Base-by-base conservation (phyloP, 176 grass and related monocot species). In the Echinochloa phyllopogon region DNA sequence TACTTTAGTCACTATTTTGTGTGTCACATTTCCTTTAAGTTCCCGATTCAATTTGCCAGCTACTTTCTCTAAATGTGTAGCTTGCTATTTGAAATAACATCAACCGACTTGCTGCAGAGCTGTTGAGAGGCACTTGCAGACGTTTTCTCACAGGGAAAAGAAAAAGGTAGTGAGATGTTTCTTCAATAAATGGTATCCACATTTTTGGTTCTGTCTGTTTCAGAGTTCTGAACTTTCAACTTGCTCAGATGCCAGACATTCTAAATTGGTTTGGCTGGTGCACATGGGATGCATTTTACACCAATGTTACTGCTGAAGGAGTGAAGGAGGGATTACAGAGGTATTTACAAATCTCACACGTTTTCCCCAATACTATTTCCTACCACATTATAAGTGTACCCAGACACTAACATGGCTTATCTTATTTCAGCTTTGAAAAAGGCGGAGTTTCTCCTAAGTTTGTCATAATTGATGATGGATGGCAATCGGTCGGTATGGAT, bases 211-310 rank as follows among this genome's bases (percentile, higher is more conserved):
- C 55, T 68, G 74, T 18, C 52, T 15, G 37, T 85, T 76, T 52
- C 59, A 75, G 72, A 57, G 38, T 41, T 29, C 78, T 62, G 81
- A 71, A 87, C 27, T 43, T 51, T 10, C 49, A 79, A 11, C 51
- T 74, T 79, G 36, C 65, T 86, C 85, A 94, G 94, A 90, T 92
- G 85, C 94, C 92, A 56, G 89, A 90, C 57, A 92, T 92, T 80
- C 77, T 97, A 37, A 94, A 92, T 80, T 94, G 92, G 92, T 97
- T 97, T 94, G 94, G 94, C 6, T 97, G 94, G 94, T 97, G 94
- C 64, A 97, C 94, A 82, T 97, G 94, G 94, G 94, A 97, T 85
- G 94, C 94, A 2, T 97, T 97, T 48, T 97, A 97, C 74, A 97
- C 89, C 29, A 63, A 89, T 80, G 92, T 97, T 43, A 97, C 78